A percentile compares a stretch with the other conserved stretches of the same genome.
phyloP scores from a whole-genome alignment of 2,329 filamentous ascomycete species.

The Monosporascus cannonballus region DNA sequence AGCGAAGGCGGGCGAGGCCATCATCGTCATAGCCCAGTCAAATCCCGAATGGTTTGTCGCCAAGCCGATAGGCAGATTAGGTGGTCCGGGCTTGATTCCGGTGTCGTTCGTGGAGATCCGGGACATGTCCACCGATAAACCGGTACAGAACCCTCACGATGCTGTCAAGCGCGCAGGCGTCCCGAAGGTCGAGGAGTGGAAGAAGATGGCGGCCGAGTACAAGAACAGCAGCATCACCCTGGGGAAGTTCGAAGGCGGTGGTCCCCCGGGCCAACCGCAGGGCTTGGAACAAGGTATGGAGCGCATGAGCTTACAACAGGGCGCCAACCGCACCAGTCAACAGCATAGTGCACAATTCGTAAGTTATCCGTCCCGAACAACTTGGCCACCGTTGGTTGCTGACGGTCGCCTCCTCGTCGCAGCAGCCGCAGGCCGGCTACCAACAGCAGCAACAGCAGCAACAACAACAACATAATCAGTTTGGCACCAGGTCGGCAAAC shows the following conservation, averaged over 20 bases:
- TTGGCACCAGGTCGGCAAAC: slow-evolving; percentile 35
- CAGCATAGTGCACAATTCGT: slow-evolving; percentile 29
- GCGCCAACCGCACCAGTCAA: slow-evolving; percentile 40
- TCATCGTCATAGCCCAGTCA: slow-evolving; percentile 97
- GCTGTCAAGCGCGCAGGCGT: slow-evolving; percentile 86
- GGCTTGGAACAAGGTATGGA: slow-evolving; percentile 66
- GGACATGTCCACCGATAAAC: slow-evolving; percentile 82
- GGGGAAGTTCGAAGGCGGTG: slow-evolving; percentile 72
- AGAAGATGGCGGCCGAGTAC: slow-evolving; percentile 98
- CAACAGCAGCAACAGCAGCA: too few species aligned
- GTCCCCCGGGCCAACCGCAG: slow-evolving; percentile 30
- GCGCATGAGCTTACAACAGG: slow-evolving; percentile 66
- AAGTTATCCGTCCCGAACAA: slow-evolving; percentile 7
- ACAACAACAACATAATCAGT: slow-evolving; percentile 34
- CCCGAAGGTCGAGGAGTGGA: slow-evolving; percentile 96
- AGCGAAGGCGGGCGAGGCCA: slow-evolving; percentile 89
- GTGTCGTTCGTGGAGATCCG: slow-evolving; percentile 95
- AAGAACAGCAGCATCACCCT: slow-evolving; percentile 98
- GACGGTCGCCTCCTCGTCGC: slow-evolving; percentile 14
- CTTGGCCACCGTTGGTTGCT: background rate
- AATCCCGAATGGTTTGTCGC: slow-evolving; percentile 99
- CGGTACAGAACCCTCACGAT: slow-evolving; percentile 75
- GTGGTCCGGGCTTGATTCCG: slow-evolving; percentile 89
- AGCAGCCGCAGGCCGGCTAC: slow-evolving; percentile 24
- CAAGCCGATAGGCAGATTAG: slow-evolving; percentile 96